phyloP scores from a whole-genome alignment of 768 basidiomycete species.

The Naganishia friedmannii region DNA sequence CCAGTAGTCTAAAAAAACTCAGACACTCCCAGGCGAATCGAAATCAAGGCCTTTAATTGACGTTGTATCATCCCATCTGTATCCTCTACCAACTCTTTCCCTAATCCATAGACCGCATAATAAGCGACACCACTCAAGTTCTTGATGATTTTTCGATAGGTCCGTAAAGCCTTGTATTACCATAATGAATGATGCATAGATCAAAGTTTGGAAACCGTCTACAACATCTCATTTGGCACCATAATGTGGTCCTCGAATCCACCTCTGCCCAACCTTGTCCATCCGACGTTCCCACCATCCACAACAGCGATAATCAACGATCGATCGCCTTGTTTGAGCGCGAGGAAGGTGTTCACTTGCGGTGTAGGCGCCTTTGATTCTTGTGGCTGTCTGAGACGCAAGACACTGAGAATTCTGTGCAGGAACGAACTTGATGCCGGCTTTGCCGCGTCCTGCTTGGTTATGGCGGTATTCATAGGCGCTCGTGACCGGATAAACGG shows the following conservation, averaged over 20 bases:
- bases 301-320: conserved; percentile 80
- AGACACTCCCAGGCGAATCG: not conserved
- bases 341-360: conserved; percentile 66
- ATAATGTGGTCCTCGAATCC: conserved; percentile 82
- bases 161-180: not conserved
- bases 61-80: not conserved
- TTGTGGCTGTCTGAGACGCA: not conserved
- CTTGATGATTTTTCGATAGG: not conserved
- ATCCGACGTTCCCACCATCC: conserved; percentile 79
- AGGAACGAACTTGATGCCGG: not conserved
- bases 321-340: conserved; percentile 78
- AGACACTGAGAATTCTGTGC: not conserved
- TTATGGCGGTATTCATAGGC: not conserved
- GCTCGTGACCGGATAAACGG: conserved; percentile 52
- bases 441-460: not conserved
- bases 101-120: not conserved
- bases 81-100: not conserved
- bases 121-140: not conserved
- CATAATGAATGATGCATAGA: no score
- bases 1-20: not conserved
- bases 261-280: conserved; percentile 82
- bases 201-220: not conserved
- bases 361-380: conserved; percentile 2
- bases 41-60: not conserved
- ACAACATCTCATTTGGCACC: conserved; percentile 41